Base-by-base conservation (phyloP, 176 grass and related monocot genomes). In the Paspalum notatum region DNA sequence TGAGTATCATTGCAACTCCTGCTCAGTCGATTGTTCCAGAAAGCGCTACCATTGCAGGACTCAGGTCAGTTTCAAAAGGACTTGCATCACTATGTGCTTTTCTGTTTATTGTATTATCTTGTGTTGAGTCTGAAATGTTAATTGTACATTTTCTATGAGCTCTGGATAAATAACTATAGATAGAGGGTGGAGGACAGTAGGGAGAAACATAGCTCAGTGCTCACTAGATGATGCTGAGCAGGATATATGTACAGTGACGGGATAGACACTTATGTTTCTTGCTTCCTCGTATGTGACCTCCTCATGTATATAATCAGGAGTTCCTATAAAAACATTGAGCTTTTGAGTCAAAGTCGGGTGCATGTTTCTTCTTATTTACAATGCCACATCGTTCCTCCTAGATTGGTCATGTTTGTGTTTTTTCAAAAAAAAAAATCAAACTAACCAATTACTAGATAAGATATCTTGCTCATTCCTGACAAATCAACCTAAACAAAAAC, bases 1-100 rank as follows among this genome's bases (percentile, higher is more conserved):
- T 51, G 93, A 93, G 61, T 97, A 97, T 32, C 93, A 97, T 56
- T 97, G 93, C 77, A 97, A 97, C 71, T 97, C 88, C 51, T 93
- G 93, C 68, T 83, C 88, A 64, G 90, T 84, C 85, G 93, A 97
- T 97, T 97, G 93, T 70, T 97, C 90, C 43, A 80, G 86, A 50
- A 93, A 91, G 47, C 83, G 93, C 11, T 93, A 91, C 60, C 90
- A 97, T 84, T 97, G 90, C 70, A 84, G 79, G 42, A 97, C 82
- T 37, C 93, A 97, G 90, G 93, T 97, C 64, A 74, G 76, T 56
- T 80, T 80, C 57, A 56, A 7, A 71, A 27, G 43, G 22, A 58
- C 41, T 50, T 52, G 37, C 47, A 41, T 75, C 16, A 13, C 49
- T 66, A 14, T 62, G 12, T 65, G 21, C 4, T 74, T 2, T 50